phyloP scores from a whole-genome alignment of 2,329 filamentous ascomycete species.

The Metarhizium album region DNA sequence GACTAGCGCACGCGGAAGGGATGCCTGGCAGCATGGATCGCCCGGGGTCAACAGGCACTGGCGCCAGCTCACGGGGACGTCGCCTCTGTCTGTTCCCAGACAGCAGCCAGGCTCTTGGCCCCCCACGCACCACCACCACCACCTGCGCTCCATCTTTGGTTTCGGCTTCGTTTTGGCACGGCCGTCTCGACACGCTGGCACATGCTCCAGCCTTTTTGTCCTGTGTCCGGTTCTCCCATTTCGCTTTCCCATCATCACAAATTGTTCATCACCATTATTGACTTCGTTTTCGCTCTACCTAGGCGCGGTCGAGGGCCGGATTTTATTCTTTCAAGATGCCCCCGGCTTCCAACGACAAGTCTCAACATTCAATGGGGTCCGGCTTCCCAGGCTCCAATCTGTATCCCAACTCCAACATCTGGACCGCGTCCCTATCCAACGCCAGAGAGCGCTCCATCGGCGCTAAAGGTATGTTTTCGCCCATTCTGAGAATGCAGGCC shows the following conservation, averaged over 20 bases:
- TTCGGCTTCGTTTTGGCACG: neutral
- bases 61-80: too few relatives aligned
- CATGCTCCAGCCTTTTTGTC: neutral
- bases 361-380: slow-evolving; percentile 27
- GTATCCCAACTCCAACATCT: slow-evolving; percentile 25
- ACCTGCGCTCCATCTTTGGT: slow-evolving; percentile 2
- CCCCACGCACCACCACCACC: neutral
- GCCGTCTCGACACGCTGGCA: neutral
- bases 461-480: slow-evolving; percentile 34
- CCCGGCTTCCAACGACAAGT: slow-evolving; percentile 19
- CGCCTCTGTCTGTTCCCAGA: too few relatives aligned
- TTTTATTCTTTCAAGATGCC: slow-evolving; percentile 29
- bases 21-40: slow-evolving; percentile 4
- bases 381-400: slow-evolving; percentile 25
- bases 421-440: slow-evolving; percentile 30
- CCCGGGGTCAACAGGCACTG: too few relatives aligned
- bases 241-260: slow-evolving; percentile 6
- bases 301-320: slow-evolving; percentile 26
- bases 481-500: neutral
- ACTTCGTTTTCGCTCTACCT: slow-evolving; percentile 8
- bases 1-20: slow-evolving; percentile 18
- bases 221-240: slow-evolving; percentile 11
- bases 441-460: slow-evolving; percentile 30
- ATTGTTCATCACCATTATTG: slow-evolving; percentile 10
- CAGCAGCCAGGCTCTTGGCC: neutral